Evolutionary conservation across 768 basidiomycete genomes (phyloP).

Genomic region (Auriculariales sp.): DNA sequence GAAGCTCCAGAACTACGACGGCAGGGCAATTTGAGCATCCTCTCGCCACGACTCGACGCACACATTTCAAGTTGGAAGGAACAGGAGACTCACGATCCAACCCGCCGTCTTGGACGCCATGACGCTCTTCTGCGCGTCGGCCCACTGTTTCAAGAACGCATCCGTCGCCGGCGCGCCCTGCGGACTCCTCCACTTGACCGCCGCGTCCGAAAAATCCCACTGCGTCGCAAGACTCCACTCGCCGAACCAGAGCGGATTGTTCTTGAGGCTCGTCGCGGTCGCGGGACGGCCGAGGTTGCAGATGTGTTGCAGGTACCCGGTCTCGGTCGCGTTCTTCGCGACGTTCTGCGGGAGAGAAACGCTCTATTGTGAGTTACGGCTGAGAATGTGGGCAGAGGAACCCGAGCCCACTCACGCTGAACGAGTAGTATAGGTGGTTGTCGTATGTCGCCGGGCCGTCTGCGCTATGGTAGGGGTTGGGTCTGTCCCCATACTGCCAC

Average conservation of each 20-base stretch:
- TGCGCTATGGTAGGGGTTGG: constrained; percentile 55
- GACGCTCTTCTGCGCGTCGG: constrained; percentile 62
- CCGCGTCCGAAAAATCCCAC: too few relatives aligned
- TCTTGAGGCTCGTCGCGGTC: constrained; percentile 25
- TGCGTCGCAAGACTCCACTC: constrained; percentile 53
- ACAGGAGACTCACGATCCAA: constrained; percentile 40
- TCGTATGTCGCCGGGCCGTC: constrained; percentile 60
- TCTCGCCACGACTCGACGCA: too few relatives aligned
- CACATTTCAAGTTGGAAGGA: background rate
- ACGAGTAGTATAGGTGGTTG: constrained; percentile 60
- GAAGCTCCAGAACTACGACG: constrained; percentile 53
- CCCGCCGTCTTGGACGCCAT: constrained; percentile 44
- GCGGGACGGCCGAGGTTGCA: constrained; percentile 56
- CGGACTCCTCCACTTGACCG: too few relatives aligned
- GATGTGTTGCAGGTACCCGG: constrained; percentile 47
- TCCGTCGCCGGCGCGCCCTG: too few relatives aligned
- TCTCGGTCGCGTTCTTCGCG: constrained; percentile 39
- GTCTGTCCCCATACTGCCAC: constrained; percentile 56
- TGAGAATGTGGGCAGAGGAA: too few relatives aligned
- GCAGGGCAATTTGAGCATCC: background rate
- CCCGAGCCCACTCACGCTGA: constrained; percentile 27
- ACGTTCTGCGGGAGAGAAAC: constrained; percentile 54
- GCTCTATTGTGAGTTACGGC: background rate
- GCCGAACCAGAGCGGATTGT: constrained; percentile 39
- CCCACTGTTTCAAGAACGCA: constrained; percentile 49